phyloP scores from a whole-genome alignment of 2,329 filamentous ascomycete genomes.

The Fusarium multiceps region DNA sequence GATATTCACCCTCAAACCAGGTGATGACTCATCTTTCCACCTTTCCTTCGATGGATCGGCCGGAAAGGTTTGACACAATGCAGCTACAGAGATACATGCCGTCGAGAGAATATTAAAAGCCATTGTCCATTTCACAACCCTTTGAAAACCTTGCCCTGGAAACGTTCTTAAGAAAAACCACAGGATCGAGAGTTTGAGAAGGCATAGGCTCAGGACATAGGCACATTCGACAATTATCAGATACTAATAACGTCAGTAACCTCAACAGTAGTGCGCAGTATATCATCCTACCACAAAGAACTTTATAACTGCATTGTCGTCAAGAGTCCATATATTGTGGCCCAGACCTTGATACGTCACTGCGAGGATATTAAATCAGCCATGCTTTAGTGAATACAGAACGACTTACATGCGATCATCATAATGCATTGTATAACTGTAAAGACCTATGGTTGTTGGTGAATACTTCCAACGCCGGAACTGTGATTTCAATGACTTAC shows the following conservation, averaged over 20 bases:
- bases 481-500: not conserved
- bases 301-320: not conserved
- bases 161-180: slow-evolving; percentile 2
- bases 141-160: not conserved
- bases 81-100: not conserved
- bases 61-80: not conserved
- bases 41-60: not conserved
- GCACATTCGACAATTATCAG: not conserved
- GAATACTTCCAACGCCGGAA: fast-evolving
- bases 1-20: not conserved
- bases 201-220: not conserved
- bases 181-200: not conserved
- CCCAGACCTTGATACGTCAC: not conserved
- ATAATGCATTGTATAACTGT: not conserved
- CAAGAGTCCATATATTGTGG: not conserved
- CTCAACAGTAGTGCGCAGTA: fast-evolving
- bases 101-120: not conserved
- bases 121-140: not conserved
- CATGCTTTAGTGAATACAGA: fast-evolving
- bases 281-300: not conserved
- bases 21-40: not conserved
- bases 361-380: fast-evolving
- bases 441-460: fast-evolving
- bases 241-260: fast-evolving
- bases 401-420: not conserved